phyloP scores from a whole-genome alignment of 2,329 filamentous ascomycete genomes.

The Xylariaceae sp. region DNA sequence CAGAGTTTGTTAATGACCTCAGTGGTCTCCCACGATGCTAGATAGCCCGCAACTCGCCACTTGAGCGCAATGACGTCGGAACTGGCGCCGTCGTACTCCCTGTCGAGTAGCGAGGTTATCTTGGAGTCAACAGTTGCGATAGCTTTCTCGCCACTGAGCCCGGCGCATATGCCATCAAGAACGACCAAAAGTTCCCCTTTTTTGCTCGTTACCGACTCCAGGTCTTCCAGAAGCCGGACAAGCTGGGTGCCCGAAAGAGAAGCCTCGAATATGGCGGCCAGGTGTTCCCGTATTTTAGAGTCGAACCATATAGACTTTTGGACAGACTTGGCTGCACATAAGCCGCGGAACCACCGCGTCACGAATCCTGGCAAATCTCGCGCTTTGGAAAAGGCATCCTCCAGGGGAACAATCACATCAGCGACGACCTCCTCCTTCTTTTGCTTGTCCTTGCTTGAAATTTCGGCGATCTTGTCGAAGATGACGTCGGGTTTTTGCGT shows the following conservation, averaged over 20 bases:
- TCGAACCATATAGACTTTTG: conserved; percentile 27
- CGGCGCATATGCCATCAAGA: conserved; percentile 34
- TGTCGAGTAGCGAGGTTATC: conserved; percentile 30
- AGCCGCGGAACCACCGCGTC: conserved; percentile 32
- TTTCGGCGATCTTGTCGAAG: conserved; percentile 29
- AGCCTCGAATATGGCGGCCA: conserved; percentile 30
- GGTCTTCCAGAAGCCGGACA: conserved; percentile 31
- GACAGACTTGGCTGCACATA: conserved; percentile 18
- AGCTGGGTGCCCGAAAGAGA: conserved; percentile 35
- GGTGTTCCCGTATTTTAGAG: conserved; percentile 21
- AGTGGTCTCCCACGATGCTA: conserved; percentile 26
- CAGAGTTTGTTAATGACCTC: conserved; percentile 24
- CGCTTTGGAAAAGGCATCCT: conserved; percentile 35
- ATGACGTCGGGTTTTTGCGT: conserved; percentile 28
- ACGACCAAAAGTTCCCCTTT: conserved; percentile 31
- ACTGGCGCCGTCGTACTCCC: conserved; percentile 17
- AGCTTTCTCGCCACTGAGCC: conserved; percentile 31
- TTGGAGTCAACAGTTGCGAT: conserved; percentile 29
- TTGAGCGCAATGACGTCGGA: conserved; percentile 23
- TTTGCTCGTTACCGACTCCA: conserved; percentile 24
- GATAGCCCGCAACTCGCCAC: conserved; percentile 26
- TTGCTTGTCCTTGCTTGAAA: conserved; percentile 17
- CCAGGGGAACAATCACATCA: conserved; percentile 34
- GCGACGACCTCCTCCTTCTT: conserved; percentile 27
- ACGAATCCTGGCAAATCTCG: conserved; percentile 37